Conservation (phyloP, 805 yeast genomes). For the Wickerhamiella sergipiensis region DNA sequence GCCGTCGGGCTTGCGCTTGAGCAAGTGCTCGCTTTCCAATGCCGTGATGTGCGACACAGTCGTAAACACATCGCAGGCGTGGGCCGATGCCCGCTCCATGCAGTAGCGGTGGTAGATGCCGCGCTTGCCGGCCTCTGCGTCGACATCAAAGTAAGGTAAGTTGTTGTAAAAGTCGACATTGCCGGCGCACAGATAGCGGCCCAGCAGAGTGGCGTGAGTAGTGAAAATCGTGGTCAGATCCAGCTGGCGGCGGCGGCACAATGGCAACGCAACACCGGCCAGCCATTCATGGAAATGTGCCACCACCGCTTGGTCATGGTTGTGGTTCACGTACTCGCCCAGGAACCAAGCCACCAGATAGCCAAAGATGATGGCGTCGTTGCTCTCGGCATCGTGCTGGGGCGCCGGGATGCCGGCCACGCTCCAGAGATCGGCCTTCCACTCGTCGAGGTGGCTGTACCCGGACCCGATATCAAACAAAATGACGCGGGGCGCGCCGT, state of each 20-base stretch:
- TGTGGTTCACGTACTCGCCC: constrained; percentile 81
- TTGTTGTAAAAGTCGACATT: constrained; percentile 92
- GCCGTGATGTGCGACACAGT: constrained; percentile 98
- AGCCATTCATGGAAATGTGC: constrained; percentile 97
- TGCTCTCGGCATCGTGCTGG: constrained; percentile 71
- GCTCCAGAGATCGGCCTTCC: constrained; percentile 91
- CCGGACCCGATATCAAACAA: constrained; percentile 80
- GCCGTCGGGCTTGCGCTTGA: constrained; percentile 95
- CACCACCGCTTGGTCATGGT: constrained; percentile 75
- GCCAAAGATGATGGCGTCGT: constrained; percentile 85
- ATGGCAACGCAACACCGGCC: constrained; percentile 90
- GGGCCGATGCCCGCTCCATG: constrained; percentile 92
- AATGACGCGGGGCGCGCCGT: constrained; percentile 90
- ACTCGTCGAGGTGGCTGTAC: constrained; percentile 55
- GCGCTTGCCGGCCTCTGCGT: constrained; percentile 94
- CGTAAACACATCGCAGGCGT: constrained; percentile 90
- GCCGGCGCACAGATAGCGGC: constrained; percentile 93
- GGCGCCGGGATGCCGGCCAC: constrained; percentile 90
- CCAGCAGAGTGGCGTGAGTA: constrained; percentile 91
- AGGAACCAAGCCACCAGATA: constrained; percentile 93
- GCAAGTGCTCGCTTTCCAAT: constrained; percentile 78
- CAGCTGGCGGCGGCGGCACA: constrained; percentile 79
- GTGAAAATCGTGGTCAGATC: constrained; percentile 94
- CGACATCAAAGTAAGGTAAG: constrained; percentile 79
- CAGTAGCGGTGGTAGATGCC: constrained; percentile 97